Conservation (phyloP, 2,329 filamentous ascomycete genomes). For the Monilinia polystroma region DNA sequence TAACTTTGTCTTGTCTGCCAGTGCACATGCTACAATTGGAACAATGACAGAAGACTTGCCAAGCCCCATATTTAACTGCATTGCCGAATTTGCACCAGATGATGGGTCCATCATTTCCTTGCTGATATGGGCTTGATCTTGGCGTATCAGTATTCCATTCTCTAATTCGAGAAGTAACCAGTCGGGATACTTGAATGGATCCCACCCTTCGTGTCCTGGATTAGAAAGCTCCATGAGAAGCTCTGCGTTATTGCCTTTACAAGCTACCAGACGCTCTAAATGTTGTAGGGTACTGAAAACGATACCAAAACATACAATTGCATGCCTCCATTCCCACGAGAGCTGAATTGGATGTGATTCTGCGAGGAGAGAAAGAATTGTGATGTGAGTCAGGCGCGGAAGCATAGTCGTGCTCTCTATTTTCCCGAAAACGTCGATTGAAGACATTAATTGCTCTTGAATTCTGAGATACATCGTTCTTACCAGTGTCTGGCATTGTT, state of each 20-base stretch:
- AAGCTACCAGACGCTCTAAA: conserved; percentile 42
- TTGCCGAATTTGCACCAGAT: conserved; percentile 48
- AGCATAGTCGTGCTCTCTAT: conserved; percentile 16
- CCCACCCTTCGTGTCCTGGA: conserved; percentile 56
- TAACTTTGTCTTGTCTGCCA: conserved; percentile 53
- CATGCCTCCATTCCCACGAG: conserved; percentile 25
- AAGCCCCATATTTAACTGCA: conserved; percentile 72
- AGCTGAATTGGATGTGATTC: neutral
- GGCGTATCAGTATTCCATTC: conserved; percentile 58
- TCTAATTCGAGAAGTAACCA: conserved; percentile 65
- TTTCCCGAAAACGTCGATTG: neutral
- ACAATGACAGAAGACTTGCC: conserved; percentile 70
- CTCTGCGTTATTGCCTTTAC: conserved; percentile 35
- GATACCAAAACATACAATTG: conserved; percentile 29
- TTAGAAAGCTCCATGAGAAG: conserved; percentile 49
- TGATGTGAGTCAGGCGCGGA: conserved; percentile 27
- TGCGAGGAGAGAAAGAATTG: conserved; percentile 27
- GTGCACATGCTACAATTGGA: conserved; percentile 56
- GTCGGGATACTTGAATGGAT: conserved; percentile 53
- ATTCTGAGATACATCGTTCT: neutral
- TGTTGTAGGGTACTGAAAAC: conserved; percentile 28
- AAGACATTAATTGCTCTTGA: neutral
- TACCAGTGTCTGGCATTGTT: neutral
- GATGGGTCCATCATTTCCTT: conserved; percentile 51
- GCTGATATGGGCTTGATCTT: conserved; percentile 51